Evolutionary conservation across 2,329 filamentous ascomycete species (phyloP).

Genomic region (Aureobasidium namibiae): DNA sequence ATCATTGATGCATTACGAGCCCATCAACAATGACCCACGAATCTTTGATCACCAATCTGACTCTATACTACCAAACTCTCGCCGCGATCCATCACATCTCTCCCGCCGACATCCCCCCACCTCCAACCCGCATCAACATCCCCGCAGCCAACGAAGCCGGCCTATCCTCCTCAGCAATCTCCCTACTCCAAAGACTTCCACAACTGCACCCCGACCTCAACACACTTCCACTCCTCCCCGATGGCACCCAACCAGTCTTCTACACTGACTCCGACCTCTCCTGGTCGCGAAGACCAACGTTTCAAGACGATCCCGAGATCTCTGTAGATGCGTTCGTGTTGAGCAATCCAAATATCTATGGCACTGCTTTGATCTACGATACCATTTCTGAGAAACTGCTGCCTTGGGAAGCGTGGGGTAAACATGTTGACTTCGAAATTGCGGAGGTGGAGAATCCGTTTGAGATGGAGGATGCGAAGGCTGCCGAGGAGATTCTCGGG

Average conservation of each 20-base stretch:
- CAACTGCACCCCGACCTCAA: background rate
- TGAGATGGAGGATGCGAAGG: background rate
- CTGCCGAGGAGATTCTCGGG: background rate
- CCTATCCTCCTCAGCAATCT: background rate
- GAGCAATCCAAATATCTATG: background rate
- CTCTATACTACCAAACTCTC: background rate
- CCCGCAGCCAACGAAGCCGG: background rate
- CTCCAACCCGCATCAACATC: background rate
- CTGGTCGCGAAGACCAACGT: background rate
- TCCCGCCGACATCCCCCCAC: background rate
- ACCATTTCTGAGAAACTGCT: background rate
- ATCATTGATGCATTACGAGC: no score
- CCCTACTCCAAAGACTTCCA: background rate
- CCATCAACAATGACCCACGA: background rate
- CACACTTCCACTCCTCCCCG: background rate
- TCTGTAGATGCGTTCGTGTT: background rate
- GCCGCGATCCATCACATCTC: background rate
- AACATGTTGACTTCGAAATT: background rate
- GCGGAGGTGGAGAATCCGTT: background rate
- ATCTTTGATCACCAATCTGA: background rate
- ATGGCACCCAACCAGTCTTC: background rate
- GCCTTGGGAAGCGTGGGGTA: background rate
- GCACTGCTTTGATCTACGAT: conserved; percentile 4
- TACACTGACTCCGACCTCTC: background rate
- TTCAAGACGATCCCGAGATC: background rate